A percentile compares a stretch with the other conserved stretches of the same genome.
Evolutionary conservation across 2,329 filamentous ascomycete genomes (phyloP).

Genomic region (Lecanicillium sp.): DNA sequence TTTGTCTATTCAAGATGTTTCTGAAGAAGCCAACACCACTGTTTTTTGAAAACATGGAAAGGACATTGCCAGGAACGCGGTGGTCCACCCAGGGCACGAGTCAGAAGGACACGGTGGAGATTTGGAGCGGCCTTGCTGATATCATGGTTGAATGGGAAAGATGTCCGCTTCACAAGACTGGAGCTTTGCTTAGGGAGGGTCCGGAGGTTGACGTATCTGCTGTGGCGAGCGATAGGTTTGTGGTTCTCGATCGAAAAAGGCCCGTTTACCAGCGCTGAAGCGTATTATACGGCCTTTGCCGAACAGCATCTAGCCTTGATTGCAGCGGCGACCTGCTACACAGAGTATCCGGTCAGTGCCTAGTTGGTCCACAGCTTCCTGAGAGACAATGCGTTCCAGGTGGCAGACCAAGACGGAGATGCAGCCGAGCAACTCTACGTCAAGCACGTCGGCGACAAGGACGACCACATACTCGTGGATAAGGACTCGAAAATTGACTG

Average conservation of each 20-base stretch:
- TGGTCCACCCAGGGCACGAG: too few species aligned
- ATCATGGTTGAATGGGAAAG: constrained; percentile 24
- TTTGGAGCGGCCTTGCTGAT: constrained; percentile 22
- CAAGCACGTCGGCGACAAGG: constrained; percentile 34
- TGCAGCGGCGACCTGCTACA: constrained; percentile 26
- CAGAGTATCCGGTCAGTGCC: constrained; percentile 21
- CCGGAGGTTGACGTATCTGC: constrained; percentile 18
- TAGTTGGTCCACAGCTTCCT: constrained; percentile 36
- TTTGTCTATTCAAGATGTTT: too few species aligned
- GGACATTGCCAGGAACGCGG: too few species aligned
- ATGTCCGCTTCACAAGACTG: constrained; percentile 21
- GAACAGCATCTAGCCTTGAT: constrained; percentile 24
- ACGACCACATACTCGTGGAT: constrained; percentile 42
- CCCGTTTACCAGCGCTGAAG: constrained; percentile 15
- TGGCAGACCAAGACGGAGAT: neutral
- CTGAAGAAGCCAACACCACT: too few species aligned
- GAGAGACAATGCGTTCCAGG: constrained; percentile 19
- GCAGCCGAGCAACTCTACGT: neutral
- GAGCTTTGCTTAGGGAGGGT: constrained; percentile 18
- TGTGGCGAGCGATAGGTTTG: constrained; percentile 25
- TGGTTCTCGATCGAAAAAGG: constrained; percentile 19
- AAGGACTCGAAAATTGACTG: constrained; percentile 41
- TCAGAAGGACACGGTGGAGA: too few species aligned
- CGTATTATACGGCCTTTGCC: constrained; percentile 21
- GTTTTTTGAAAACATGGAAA: too few species aligned